These are phyloP conservation scores for Cephalotrichum gorgonifer DNA, from an alignment of 2,329 filamentous ascomycete genomes.

Conservation along the genomic window DNA sequence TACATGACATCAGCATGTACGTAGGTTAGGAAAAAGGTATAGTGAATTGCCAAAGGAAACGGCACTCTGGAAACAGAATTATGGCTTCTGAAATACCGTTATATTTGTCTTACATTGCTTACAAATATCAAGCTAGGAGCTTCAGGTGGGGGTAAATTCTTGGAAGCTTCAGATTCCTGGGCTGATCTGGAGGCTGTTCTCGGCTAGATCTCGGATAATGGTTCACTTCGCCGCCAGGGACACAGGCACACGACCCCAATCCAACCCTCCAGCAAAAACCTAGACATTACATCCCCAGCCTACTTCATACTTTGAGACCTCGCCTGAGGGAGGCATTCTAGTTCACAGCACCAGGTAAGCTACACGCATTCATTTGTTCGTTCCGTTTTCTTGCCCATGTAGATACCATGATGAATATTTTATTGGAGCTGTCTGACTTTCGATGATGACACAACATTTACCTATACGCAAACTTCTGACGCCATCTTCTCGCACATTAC, in stretches of 20 bases:
- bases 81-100: too few species aligned
- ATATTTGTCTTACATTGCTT: too few species aligned
- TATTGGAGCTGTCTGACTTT: constrained; percentile 71
- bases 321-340: background rate
- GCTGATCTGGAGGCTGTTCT: background rate
- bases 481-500: background rate
- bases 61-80: too few species aligned
- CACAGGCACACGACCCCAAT: background rate
- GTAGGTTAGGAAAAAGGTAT: too few species aligned
- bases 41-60: too few species aligned
- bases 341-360: constrained; percentile 12
- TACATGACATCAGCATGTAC: too few species aligned
- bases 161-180: background rate
- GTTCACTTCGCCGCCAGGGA: background rate
- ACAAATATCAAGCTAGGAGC: too few species aligned
- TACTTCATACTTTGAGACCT: background rate
- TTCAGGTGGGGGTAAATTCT: background rate
- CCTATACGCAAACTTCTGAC: constrained; percentile 45
- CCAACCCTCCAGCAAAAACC: background rate
- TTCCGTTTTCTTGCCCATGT: background rate
- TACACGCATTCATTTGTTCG: background rate
- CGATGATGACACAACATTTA: constrained; percentile 52
- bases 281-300: background rate
- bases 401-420: constrained; percentile 31
- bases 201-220: background rate